Base-by-base conservation (phyloP, 768 basidiomycete species). In the Lactifluus pinguis region DNA sequence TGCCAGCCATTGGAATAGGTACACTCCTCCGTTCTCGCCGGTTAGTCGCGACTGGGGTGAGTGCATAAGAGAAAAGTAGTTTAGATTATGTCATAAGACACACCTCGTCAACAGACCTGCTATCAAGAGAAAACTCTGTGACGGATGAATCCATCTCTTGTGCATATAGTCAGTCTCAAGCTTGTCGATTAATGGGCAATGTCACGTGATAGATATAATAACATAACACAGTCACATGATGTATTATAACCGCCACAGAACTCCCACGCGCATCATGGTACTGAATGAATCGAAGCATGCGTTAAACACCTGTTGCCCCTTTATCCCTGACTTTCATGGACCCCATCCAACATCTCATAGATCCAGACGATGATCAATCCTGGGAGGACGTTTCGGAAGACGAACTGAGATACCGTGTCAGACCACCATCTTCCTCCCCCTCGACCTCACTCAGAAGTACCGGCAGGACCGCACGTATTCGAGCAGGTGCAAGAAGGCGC, bases 1-100 rank as follows among this genome's bases (percentile, higher is more conserved):
- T 7, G 84, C 81, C 10, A 94, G 78, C 89, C 91, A 95, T 68
- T 88, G 87, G 68, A 94, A 88, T 15, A 94, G 72, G 67, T 90
- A 89, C 53, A 93, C 79, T 64, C 92, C 89, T 14, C 84, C 87
- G 71, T 86, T 85, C 59, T 92, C 92, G 44, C 81, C 83, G 4
- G 79, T 72, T 29, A 91, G 72, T 68, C 86, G 83, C 11, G 83
- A 77, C 91, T 92, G 13, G 39, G 51, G 30, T 7, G 10, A 42
- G 39, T 14, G 47, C 45, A 21, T 44, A 38, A 19, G 34, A 55
- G 25, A 47, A 32, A 11, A 10, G n/a, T 1, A 32, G 49, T 3
- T 5, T 14, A 30, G 49, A 45, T 6, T 9, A 42, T 6, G 10
- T 32, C 3, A 19, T 11, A 47, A 30, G 38, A 53, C 62, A 30